Base-by-base conservation (phyloP, 2,329 filamentous ascomycete genomes). In the Colletotrichum sp. region DNA sequence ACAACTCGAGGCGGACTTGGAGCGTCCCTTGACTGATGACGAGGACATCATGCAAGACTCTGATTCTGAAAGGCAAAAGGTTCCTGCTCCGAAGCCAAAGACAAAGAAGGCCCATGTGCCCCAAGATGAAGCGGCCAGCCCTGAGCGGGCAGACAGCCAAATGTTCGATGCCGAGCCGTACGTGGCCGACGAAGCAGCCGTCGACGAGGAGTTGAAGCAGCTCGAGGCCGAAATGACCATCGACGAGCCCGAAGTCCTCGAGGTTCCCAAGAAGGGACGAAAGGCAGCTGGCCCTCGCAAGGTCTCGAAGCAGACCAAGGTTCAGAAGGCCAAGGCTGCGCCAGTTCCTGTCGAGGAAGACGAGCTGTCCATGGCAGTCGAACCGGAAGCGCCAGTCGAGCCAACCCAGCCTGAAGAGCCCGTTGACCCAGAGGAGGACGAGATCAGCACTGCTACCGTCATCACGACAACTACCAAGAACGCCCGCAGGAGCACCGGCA, bases 1-100 rank as follows among this genome's bases (percentile, higher is more conserved):
- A 26, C 91, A 91, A 65, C 85, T 95, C 2, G 90, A 94, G 80
- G 92, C 90, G 3, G 93, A 94, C 73, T 87, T 95, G 12, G 90
- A 93, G 59, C 86, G 88, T 34, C 90, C 88, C 2, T 80, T 90
- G 30, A 89, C 87, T 3, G 89, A 92, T 34, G 88, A 90, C 16
- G 90, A 92, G 60, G 86, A 88, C 39, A 82, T 88, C 9, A 84
- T 84, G 6, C 84, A 85, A 8, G 86, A 89, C 73, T 89, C 86
- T 8, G 88, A 89, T 65, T 85, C 86, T 0, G 88, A 87, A 78
- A 83, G 85, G 59, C 82, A 82, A 15, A 86, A 84, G 67, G 80
- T 80, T 0, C 81, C 85, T 68, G 78, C 79, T 2, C 34, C 78
- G 15, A 84, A 83, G 77, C 77, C 79, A 48, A 82, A 82, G 64